Percentiles rank a stretch among this genome's conserved stretches.
Evolutionary conservation across 1,284 basidiomycete species (phyloP).

Genomic region (Hymenochaete sp.): DNA sequence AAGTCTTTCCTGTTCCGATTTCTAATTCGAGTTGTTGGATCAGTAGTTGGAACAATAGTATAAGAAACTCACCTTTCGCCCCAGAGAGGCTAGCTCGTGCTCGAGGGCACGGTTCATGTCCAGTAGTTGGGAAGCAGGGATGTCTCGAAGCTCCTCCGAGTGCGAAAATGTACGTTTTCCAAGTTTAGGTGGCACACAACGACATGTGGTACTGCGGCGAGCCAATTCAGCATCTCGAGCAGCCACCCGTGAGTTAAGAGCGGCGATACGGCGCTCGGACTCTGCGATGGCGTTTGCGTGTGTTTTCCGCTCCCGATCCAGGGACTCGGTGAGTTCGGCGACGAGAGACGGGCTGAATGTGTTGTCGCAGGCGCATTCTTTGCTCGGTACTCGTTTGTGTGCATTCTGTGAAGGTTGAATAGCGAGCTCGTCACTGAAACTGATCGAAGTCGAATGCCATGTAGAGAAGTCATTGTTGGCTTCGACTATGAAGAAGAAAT

Average conservation of each 20-base stretch:
- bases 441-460: constrained; percentile 45
- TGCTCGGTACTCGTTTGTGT: background rate
- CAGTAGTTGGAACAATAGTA: no score
- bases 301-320: constrained; percentile 39
- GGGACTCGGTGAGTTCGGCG: constrained; percentile 29
- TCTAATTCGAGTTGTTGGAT: constrained; percentile 1
- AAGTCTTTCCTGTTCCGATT: background rate
- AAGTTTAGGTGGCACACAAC: background rate
- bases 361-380: constrained; percentile 11
- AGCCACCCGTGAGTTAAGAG: constrained; percentile 46
- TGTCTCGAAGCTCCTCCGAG: constrained; percentile 4
- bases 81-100: constrained; percentile 1
- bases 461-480: constrained; percentile 38
- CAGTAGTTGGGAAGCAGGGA: background rate
- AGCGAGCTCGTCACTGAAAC: constrained; percentile 33
- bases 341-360: constrained; percentile 38
- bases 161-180: background rate
- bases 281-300: constrained; percentile 34
- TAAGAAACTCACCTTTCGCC: background rate
- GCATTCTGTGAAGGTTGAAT: constrained; percentile 27
- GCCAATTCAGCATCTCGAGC: constrained; percentile 46
- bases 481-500: constrained; percentile 36
- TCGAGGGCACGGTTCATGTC: constrained; percentile 3
- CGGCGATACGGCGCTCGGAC: constrained; percentile 35
- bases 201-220: constrained; percentile 5